Base-by-base conservation (phyloP, 2,329 filamentous ascomycete species). In the Colletotrichum plurivorum region DNA sequence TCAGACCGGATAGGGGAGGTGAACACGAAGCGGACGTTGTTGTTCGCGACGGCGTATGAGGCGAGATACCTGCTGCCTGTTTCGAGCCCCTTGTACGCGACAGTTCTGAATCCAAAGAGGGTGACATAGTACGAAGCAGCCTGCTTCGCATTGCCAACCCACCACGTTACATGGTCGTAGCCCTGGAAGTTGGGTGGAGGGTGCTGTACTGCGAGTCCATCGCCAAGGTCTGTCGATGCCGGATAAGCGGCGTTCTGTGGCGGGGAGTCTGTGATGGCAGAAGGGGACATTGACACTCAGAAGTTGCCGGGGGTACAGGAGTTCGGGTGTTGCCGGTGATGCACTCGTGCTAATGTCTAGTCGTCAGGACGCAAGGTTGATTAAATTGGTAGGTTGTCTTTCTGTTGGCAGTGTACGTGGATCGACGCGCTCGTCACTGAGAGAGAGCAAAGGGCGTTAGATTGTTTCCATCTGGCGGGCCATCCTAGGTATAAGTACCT, bases 131-230 rank as follows among this genome's bases (percentile, higher is more conserved):
- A 98, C 15, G 92, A 88, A 46, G 95, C 95, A 3, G 94, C 94
- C 84, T 98, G 95, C 83, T 98, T 98, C 75, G 95, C 95, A 78
- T 98, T 98, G 78, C 95, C 94, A 36, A 98, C 95, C 84, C 94
- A 97, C 95, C 95, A 98, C 74, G 94, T 95, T 65, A 97, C 89
- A 81, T 97, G 93, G 82, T 97, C 94, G 80, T 97, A 98, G 77
- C 94, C 94, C 70, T 89, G 89, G 84, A 97, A 95, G 78, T 86
- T 87, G 75, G 80, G 81, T 71, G 75, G 83, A 74, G 74, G 85
- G 57, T 76, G 82, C 75, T 87, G 84, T 54, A 89, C 83, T 70
- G 86, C 84, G 75, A 84, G 87, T 18, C 84, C 84, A 75, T 87
- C 87, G 67, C 79, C 77, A 51, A 78, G 75, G 48, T 78, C 74